A percentile compares a stretch with the other conserved stretches of the same genome.
phyloP scores from a whole-genome alignment of 331 rosid species.

The Saraca asoca region DNA sequence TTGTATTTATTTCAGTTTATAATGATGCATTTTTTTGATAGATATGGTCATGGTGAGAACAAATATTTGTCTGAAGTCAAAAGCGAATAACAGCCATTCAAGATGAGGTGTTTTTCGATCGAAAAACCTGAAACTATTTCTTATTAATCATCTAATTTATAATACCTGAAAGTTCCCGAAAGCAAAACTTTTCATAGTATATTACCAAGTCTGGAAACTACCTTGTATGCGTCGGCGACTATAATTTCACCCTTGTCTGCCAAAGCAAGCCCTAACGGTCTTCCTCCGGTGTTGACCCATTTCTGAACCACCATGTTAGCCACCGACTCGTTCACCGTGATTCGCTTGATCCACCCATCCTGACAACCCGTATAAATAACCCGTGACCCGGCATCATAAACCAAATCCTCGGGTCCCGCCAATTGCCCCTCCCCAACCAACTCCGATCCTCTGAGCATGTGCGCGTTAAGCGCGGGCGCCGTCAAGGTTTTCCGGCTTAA shows the following conservation, averaged over 20 bases:
- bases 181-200: no score
- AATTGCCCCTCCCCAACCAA: slow-evolving; percentile 39
- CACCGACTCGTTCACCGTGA: slow-evolving; percentile 50
- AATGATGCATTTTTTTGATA: no score
- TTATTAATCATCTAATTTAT: no score
- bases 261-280: slow-evolving; percentile 65
- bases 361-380: slow-evolving; percentile 64
- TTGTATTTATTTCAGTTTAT: no score
- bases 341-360: slow-evolving; percentile 76
- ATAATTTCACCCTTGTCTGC: slow-evolving; percentile 34
- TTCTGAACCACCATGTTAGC: slow-evolving; percentile 46
- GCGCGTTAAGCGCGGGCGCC: slow-evolving; percentile 38
- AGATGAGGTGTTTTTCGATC: no score
- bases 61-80: no score
- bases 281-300: slow-evolving; percentile 74
- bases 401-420: slow-evolving; percentile 57
- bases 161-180: no score
- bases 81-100: no score
- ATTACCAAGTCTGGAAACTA: background rate
- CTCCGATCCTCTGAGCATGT: slow-evolving; percentile 46
- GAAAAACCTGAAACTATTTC: no score
- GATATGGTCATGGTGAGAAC: no score
- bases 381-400: slow-evolving; percentile 43
- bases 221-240: slow-evolving; percentile 57
- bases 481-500: slow-evolving; percentile 8